Conservation (phyloP, 345 rosid species). For the Corchorus olitorius region DNA sequence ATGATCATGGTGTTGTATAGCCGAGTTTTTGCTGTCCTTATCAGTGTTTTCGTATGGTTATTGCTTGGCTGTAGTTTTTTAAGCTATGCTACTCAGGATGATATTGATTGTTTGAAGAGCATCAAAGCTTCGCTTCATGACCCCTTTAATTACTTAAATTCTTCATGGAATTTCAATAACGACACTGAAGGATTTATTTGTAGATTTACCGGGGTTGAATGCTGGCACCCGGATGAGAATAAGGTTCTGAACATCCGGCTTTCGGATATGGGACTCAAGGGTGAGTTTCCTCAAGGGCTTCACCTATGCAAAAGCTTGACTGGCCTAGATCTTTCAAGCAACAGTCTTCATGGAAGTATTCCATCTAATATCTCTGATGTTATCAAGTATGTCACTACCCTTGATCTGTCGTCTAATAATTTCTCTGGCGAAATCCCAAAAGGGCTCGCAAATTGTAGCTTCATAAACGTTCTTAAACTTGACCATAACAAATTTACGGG, state of each 20-base stretch:
- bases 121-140: conserved; percentile 44
- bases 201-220: conserved; percentile 72
- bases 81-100: conserved; percentile 40
- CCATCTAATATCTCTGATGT: conserved; percentile 41
- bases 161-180: conserved; percentile 67
- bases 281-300: conserved; percentile 62
- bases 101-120: conserved; percentile 55
- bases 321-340: conserved; percentile 73
- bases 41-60: conserved; percentile 38
- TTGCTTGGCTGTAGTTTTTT: conserved; percentile 40
- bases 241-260: conserved; percentile 71
- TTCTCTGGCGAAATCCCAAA: conserved; percentile 69
- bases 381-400: conserved; percentile 32
- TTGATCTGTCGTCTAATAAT: conserved; percentile 70
- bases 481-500: conserved; percentile 65
- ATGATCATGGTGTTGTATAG: conserved; percentile 33
- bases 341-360: conserved; percentile 59
- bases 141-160: conserved; percentile 44
- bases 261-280: conserved; percentile 62
- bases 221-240: conserved; percentile 96
- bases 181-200: conserved; percentile 64
- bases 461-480: conserved; percentile 65
- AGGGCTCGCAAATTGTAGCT: conserved; percentile 44
- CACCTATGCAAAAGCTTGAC: conserved; percentile 55
- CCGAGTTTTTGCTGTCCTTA: conserved; percentile 18